Evolutionary conservation across 1,139 yeast species (phyloP), one percentile per base, ranked within the genome.

Genomic region (Geotrichum fermentans): DNA sequence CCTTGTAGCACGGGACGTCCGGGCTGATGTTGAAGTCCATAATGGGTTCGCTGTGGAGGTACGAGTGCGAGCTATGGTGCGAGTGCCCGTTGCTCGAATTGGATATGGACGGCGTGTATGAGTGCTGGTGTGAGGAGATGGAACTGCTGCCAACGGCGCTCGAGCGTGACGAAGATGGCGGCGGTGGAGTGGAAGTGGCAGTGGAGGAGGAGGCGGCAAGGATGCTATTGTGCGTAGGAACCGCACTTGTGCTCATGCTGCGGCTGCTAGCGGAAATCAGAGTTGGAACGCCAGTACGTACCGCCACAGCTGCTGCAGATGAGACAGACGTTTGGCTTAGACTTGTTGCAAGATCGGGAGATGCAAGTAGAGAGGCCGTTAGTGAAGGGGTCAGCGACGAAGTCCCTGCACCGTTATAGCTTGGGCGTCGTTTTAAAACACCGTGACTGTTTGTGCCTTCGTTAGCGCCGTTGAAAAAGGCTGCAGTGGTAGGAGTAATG

Each of bases 1-100:
- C 84, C 65, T 86, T 86, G 58, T 85, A 80, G 64, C 97, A 89
- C 1, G 97, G 89, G 61, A 90, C 97, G 53, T 90, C 96, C 2
- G 47, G 54, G 21, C 47, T 30, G 14, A 43, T 39, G 32, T 40
- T 42, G 20, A 47, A 43, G 22, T 50, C 53, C 42, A 45, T 47
- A 16, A 44, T 40, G 22, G 43, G 43, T 32, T 50, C 49, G n/a
- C 18, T 11, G 8, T 13, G 40, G 13, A 35, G 4, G 20, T 13
- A 10, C 5, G 10, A 4, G 38, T 10, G 18, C 11, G 18, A 34
- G 20, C 7, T 5, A 22, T 11, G 17, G 13, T 17, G 13, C 20
- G 20, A 34, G 17, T 18, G 13, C 38, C 38, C 4, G 38, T 5
- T 16, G 7, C 4, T 16, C 7, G 4, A 16, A 14, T 17, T 17